Evolutionary conservation across 148 eudicot genomes (phyloP), one percentile per base, ranked within the genome.

Genomic region (Limonium bicolor): DNA sequence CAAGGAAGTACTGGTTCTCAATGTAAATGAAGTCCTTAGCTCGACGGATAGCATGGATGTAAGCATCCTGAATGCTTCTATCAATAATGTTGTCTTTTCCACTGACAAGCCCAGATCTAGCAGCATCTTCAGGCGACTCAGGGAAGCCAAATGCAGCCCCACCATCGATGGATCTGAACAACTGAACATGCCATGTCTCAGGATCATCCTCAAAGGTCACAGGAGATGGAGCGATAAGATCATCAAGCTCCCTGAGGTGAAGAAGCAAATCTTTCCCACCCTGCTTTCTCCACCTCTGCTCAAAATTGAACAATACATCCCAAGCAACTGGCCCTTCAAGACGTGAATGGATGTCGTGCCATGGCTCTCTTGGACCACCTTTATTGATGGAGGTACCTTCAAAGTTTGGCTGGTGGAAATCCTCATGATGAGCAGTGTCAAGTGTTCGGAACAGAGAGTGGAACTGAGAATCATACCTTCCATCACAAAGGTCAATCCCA

Each of bases 141-240:
- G 92, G 92, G 55, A 81, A 81, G 14, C 78, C 92, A 51, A 81
- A 81, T 25, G 92, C 92, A 12, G 92, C 92, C 24, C 92, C 92
- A 44, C 81, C 92, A 48, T 81, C 92, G 18, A 81, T 81, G 31
- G 92, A 81, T 49, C 92, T 56, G 62, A 81, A 81, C 43, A 81
- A 50, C 59, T 81, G 92, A 53, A 73, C 92, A 52, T 81, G 55
- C 92, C 92, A 81, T 22, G 92, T 68, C 59, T 81, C 85, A 25
- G 68, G 67, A 46, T 81, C 92, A 60, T 81, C 78, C 0, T 62
- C 64, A 63, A 37, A 77, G 31, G 66, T 81, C 21, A 68, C 85
- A 12, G 85, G 81, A 30, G 85, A 81, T n/a, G 92, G 92, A 19
- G 92, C 73, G 12, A 76, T 64, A 32, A 77, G 36, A 26, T 71